A percentile compares a stretch with the other conserved stretches of the same genome.
Conservation (phyloP, 2,329 filamentous ascomycete genomes). For the Phaeoacremonium minimum region DNA sequence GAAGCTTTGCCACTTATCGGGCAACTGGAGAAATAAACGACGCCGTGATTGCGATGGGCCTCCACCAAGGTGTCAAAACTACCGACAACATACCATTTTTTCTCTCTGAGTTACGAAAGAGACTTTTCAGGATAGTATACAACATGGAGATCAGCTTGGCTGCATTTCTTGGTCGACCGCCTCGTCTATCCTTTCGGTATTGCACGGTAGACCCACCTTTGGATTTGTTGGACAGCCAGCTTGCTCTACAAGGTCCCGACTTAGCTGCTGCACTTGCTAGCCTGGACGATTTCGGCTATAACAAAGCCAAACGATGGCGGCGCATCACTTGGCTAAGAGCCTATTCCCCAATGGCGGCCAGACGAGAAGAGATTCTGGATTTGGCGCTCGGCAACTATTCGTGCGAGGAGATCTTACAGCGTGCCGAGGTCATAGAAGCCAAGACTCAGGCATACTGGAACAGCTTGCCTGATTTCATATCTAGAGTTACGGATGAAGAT, state of each 20-base stretch:
- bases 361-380: constrained; percentile 28
- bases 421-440: constrained; percentile 10
- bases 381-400: constrained; percentile 23
- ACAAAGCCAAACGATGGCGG: constrained; percentile 14
- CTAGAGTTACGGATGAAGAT: constrained; percentile 8
- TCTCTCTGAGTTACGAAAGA: constrained; percentile 21
- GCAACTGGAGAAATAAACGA: constrained; percentile 22
- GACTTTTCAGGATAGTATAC: constrained; percentile 18
- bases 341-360: constrained; percentile 17
- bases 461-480: constrained; percentile 18
- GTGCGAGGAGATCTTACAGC: constrained; percentile 19
- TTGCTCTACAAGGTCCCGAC: constrained; percentile 18
- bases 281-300: constrained; percentile 22
- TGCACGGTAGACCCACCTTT: constrained; percentile 20
- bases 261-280: constrained; percentile 16
- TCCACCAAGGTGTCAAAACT: constrained; percentile 22
- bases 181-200: constrained; percentile 25
- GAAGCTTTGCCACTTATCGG: constrained; percentile 21
- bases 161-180: constrained; percentile 25
- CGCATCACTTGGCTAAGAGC: constrained; percentile 18
- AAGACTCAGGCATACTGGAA: constrained; percentile 16
- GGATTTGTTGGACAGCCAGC: constrained; percentile 20
- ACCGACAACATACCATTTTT: constrained; percentile 23
- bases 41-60: constrained; percentile 23
- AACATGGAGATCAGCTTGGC: constrained; percentile 22